phyloP scores from a whole-genome alignment of 208 protist species.

The Lotmaria passim region DNA sequence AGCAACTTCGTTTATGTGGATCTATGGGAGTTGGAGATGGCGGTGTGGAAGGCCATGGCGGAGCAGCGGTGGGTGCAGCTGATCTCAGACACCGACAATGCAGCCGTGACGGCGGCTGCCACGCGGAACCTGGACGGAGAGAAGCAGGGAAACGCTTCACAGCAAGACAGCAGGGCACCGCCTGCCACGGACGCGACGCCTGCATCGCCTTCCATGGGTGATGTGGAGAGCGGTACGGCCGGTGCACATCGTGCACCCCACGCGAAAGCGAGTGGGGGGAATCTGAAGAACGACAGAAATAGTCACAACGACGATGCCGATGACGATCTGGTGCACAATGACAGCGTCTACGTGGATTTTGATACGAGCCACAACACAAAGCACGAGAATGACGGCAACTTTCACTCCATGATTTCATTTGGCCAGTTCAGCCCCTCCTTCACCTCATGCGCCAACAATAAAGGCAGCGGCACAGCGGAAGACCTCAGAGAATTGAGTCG shows the following conservation, averaged over 20 bases:
- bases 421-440: slow-evolving; percentile 1
- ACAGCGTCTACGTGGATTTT: too few relatives aligned
- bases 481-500: neutral
- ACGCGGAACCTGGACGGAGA: neutral
- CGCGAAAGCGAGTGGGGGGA: too few relatives aligned
- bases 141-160: neutral
- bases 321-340: too few relatives aligned
- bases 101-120: neutral
- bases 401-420: slow-evolving; percentile 18
- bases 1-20: slow-evolving; percentile 24
- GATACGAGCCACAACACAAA: too few relatives aligned
- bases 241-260: too few relatives aligned
- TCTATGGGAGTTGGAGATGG: slow-evolving; percentile 20
- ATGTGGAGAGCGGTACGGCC: too few relatives aligned
- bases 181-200: too few relatives aligned
- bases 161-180: too few relatives aligned
- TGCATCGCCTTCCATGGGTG: too few relatives aligned
- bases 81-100: neutral
- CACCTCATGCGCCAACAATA: neutral
- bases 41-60: slow-evolving; percentile 24
- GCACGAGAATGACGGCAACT: neutral
- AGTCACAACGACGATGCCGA: neutral
- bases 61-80: slow-evolving; percentile 18
- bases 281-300: too few relatives aligned
- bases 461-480: neutral